Evolutionary conservation across 805 yeast species (phyloP).

Genomic region (Kuraishia piskuri): DNA sequence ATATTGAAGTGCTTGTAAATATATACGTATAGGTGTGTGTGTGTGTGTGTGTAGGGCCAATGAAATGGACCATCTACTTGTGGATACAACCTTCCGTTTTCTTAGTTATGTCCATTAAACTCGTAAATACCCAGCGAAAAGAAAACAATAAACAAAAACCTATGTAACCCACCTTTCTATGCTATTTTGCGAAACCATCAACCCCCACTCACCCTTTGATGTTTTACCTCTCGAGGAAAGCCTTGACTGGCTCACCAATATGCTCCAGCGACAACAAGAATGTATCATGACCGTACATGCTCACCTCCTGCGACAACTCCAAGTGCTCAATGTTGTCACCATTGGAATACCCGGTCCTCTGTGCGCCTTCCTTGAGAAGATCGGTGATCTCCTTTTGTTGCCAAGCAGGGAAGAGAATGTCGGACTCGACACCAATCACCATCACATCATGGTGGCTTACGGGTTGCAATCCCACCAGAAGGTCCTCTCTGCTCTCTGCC

Average conservation of each 20-base stretch:
- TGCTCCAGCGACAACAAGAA: constrained; percentile 72
- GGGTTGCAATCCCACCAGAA: constrained; percentile 54
- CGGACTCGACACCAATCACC: constrained; percentile 89
- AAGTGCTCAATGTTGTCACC: constrained; percentile 43
- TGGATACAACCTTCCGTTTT: neutral
- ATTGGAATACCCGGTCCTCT: constrained; percentile 23
- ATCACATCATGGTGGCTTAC: constrained; percentile 59
- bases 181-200: neutral
- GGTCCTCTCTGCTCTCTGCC: constrained; percentile 53
- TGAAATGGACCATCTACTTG: neutral
- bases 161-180: neutral
- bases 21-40: neutral
- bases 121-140: neutral
- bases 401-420: constrained; percentile 88
- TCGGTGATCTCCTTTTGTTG: constrained; percentile 80
- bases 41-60: too few relatives aligned
- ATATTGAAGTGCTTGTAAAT: constrained; percentile 3
- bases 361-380: constrained; percentile 34
- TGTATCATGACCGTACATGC: constrained; percentile 88
- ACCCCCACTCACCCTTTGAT: too few relatives aligned
- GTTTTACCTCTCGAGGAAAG: constrained; percentile 36
- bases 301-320: constrained; percentile 69
- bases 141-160: constrained; percentile 2
- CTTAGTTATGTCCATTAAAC: neutral
- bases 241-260: constrained; percentile 68